phyloP scores from a whole-genome alignment of 345 rosid genomes.

The Boechera stricta region DNA sequence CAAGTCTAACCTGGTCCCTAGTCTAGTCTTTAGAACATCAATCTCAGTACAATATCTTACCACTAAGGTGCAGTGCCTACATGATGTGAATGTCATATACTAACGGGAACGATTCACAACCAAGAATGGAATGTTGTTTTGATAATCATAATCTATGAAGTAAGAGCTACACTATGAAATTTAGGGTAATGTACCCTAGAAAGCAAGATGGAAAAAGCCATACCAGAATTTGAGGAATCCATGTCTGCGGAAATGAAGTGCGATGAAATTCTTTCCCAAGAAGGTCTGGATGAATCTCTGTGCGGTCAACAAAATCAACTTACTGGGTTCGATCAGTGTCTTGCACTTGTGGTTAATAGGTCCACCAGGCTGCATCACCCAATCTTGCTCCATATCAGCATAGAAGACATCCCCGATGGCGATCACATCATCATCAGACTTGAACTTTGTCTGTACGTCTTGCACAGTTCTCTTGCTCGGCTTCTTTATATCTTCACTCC shows the following conservation, averaged over 20 bases:
- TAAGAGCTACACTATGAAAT: neutral
- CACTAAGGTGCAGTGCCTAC: neutral
- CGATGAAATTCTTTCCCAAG: constrained; percentile 77
- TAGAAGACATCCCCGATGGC: constrained; percentile 89
- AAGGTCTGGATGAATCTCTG: constrained; percentile 92
- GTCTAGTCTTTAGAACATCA: neutral
- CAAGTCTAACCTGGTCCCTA: constrained; percentile 6
- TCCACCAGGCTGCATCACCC: constrained; percentile 98
- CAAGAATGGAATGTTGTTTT: neutral
- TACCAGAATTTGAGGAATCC: constrained; percentile 98
- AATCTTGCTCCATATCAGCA: constrained; percentile 73
- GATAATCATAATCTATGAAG: neutral
- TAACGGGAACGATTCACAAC: neutral
- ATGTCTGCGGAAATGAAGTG: constrained; percentile 91
- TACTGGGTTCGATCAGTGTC: constrained; percentile 86
- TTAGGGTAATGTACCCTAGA: neutral
- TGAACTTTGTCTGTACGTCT: constrained; percentile 65
- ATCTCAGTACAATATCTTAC: neutral
- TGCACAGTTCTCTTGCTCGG: constrained; percentile 63
- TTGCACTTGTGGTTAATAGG: constrained; percentile 86
- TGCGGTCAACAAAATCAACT: constrained; percentile 73
- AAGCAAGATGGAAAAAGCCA: constrained; percentile 3
- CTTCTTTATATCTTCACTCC: constrained; percentile 81
- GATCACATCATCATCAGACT: constrained; percentile 69
- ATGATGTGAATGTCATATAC: neutral